Conservation (phyloP, 1,139 yeast species). For the Debaryomycetaceae sp. region DNA sequence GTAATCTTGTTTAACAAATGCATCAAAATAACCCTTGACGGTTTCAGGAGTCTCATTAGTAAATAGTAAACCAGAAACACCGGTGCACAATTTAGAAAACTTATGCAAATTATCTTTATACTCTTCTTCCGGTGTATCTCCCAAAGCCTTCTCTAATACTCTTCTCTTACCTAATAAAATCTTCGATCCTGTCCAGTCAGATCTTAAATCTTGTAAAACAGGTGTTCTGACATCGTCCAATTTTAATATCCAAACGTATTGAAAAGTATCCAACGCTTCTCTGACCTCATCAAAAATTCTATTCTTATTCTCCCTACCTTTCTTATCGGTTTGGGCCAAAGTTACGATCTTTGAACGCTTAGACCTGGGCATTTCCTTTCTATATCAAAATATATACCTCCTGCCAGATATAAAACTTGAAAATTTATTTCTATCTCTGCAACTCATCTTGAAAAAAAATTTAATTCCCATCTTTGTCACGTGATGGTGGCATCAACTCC, state of each 20-base stretch:
- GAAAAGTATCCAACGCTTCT: constrained; percentile 69
- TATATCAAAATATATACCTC: neutral
- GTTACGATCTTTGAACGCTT: constrained; percentile 92
- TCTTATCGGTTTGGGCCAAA: constrained; percentile 93
- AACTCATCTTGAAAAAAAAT: constrained; percentile 9
- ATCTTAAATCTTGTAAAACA: constrained; percentile 86
- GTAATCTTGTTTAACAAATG: constrained; percentile 76
- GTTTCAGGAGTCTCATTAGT: constrained; percentile 84
- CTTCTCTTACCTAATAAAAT: constrained; percentile 87
- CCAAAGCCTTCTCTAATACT: constrained; percentile 89
- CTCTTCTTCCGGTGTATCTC: constrained; percentile 83
- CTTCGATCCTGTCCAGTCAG: constrained; percentile 89
- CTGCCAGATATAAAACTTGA: neutral
- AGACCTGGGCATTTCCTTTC: constrained; percentile 76
- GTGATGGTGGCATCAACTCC: constrained; percentile 4
- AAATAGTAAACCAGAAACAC: constrained; percentile 83
- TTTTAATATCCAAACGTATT: constrained; percentile 79
- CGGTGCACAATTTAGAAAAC: constrained; percentile 56
- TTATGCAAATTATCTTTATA: constrained; percentile 79
- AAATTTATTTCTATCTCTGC: constrained; percentile 3
- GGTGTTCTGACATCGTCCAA: constrained; percentile 95
- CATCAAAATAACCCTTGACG: constrained; percentile 77
- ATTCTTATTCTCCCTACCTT: constrained; percentile 89
- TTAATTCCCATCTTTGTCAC: constrained; percentile 3
- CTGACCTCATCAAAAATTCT: constrained; percentile 89